phyloP scores from a whole-genome alignment of 371 early-diverging fungal species.

The Zychaea mexicana region DNA sequence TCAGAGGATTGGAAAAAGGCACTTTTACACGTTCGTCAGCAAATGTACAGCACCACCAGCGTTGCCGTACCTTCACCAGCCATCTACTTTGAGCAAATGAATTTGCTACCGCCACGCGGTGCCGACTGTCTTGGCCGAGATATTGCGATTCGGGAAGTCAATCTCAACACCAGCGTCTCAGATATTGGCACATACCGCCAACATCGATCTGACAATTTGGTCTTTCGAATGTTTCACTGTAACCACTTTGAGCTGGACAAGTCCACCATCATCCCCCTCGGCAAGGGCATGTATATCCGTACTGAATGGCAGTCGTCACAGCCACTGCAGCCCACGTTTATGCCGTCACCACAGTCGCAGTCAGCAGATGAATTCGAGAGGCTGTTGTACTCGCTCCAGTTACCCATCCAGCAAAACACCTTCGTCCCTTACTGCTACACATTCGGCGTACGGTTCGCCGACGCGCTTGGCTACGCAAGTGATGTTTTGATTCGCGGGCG shows the following conservation, averaged over 20 bases:
- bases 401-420: conserved; percentile 7
- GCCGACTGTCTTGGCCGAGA: conserved; percentile 1
- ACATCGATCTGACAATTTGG: conserved; percentile 37
- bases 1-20: conserved; percentile 22
- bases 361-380: background rate
- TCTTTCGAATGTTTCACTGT: conserved; percentile 36
- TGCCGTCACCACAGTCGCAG: background rate
- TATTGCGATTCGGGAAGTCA: background rate
- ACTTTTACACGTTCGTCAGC: conserved; percentile 21
- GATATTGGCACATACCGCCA: conserved; percentile 29
- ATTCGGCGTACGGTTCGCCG: conserved; percentile 47
- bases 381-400: background rate
- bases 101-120: background rate
- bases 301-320: conserved; percentile 34
- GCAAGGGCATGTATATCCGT: conserved; percentile 45
- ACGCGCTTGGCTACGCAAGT: conserved; percentile 30
- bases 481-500: conserved; percentile 47
- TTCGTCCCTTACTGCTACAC: conserved; percentile 52
- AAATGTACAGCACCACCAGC: conserved; percentile 35
- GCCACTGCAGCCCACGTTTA: background rate
- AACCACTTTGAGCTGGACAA: conserved; percentile 16
- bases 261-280: conserved; percentile 30
- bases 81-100: conserved; percentile 16
- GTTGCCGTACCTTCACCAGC: conserved; percentile 27
- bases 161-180: conserved; percentile 4